Conservation (phyloP, 169 alveolate genomes). For the Theileria parva region DNA sequence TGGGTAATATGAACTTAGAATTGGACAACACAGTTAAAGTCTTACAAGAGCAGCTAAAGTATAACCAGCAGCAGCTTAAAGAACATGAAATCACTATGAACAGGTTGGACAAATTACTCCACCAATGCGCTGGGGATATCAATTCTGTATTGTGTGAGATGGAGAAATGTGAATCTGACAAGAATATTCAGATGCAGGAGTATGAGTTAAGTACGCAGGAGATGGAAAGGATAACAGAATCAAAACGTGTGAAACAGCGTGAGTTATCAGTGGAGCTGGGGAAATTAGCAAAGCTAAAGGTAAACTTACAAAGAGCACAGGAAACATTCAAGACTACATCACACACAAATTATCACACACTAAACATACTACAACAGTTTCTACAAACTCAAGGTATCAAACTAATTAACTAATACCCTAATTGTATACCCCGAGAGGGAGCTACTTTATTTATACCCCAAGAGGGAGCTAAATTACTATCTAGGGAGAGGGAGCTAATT, state of each 20-base stretch:
- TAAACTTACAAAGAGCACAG: conserved; percentile 32
- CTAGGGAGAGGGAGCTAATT: no score
- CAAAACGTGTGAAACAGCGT: conserved; percentile 32
- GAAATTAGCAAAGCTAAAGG: conserved; percentile 30
- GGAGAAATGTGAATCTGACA: neutral
- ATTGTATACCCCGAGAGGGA: no score
- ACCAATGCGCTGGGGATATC: conserved; percentile 27
- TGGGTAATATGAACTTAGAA: neutral
- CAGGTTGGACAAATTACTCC: neutral
- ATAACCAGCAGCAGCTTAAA: conserved; percentile 8
- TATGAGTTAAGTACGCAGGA: neutral
- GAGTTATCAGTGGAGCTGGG: conserved; percentile 22
- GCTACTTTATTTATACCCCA: no score
- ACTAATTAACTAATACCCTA: no score
- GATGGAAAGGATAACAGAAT: conserved; percentile 23
- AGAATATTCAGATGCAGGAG: neutral
- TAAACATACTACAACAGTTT: conserved; percentile 5
- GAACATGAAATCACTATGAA: conserved; percentile 22
- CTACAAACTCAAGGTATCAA: no score
- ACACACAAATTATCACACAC: conserved; percentile 22
- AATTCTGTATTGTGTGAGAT: conserved; percentile 11
- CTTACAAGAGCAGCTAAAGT: conserved; percentile 24
- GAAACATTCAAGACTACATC: conserved; percentile 40
- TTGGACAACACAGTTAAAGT: conserved; percentile 5
- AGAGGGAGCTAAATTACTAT: no score